phyloP scores from a whole-genome alignment of 2,329 filamentous ascomycete genomes.

The Ceratocystis diversiconidia region DNA sequence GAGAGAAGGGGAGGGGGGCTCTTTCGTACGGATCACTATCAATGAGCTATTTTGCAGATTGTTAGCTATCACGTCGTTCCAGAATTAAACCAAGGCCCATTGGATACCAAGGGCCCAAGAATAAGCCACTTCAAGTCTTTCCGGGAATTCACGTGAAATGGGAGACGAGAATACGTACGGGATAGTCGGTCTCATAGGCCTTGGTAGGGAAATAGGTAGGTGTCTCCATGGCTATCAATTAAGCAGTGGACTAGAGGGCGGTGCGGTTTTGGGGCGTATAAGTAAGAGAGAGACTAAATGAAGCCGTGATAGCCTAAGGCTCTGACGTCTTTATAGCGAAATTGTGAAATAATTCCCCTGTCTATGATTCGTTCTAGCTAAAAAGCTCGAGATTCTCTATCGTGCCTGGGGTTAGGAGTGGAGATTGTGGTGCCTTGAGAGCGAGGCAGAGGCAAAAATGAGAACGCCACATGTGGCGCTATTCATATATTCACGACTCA shows the following conservation, averaged over 20 bases:
- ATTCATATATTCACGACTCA: background rate
- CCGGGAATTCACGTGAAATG: slow-evolving; percentile 19
- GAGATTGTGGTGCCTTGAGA: background rate
- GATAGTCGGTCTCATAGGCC: slow-evolving; percentile 68
- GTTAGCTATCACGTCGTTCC: slow-evolving; percentile 10
- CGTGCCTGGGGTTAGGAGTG: background rate
- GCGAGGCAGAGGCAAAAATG: background rate
- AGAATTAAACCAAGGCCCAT: background rate
- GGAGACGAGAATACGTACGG: slow-evolving; percentile 44
- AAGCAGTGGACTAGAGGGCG: background rate
- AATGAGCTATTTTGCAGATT: slow-evolving; percentile 57
- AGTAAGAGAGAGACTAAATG: background rate
- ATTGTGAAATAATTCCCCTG: background rate
- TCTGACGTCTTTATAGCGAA: background rate
- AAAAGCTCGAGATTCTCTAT: background rate
- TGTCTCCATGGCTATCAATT: slow-evolving; percentile 12
- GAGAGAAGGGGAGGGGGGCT: background rate
- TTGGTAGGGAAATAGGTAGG: slow-evolving; percentile 38
- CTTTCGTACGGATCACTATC: slow-evolving; percentile 86
- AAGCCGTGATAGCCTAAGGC: background rate
- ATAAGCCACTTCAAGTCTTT: background rate
- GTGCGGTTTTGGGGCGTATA: background rate
- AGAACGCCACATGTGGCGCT: background rate
- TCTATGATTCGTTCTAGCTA: background rate
- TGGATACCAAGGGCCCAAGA: background rate